Percentiles rank a stretch among this genome's conserved stretches.
phyloP scores from a whole-genome alignment of 106 monocot species.

The Apostasia ramifera region DNA sequence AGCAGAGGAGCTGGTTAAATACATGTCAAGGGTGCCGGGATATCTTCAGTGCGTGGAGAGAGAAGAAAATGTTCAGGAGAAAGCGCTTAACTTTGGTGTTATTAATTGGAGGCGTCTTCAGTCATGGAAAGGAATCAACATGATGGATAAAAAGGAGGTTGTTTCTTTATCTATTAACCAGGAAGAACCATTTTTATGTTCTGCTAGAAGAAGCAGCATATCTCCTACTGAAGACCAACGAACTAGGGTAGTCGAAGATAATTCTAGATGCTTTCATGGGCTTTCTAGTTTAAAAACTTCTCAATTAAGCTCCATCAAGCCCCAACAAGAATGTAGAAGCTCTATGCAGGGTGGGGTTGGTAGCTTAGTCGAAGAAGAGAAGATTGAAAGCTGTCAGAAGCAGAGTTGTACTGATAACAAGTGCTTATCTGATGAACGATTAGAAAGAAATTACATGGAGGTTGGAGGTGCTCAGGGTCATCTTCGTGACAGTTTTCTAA shows the following conservation, averaged over 20 bases:
- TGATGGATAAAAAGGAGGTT: background rate
- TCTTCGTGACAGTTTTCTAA: background rate
- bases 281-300: slow-evolving; percentile 9
- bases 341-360: background rate
- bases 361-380: slow-evolving; percentile 2
- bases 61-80: slow-evolving; percentile 31
- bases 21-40: slow-evolving; percentile 13
- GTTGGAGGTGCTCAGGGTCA: background rate
- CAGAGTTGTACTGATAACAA: background rate
- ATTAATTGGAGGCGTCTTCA: slow-evolving; percentile 58
- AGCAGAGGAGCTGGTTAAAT: slow-evolving; percentile 12
- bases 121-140: slow-evolving; percentile 37
- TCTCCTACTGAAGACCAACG: slow-evolving; percentile 7
- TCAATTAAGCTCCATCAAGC: background rate
- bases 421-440: background rate
- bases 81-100: slow-evolving; percentile 63
- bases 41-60: slow-evolving; percentile 11
- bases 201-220: slow-evolving; percentile 11
- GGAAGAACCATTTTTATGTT: slow-evolving; percentile 6
- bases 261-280: background rate
- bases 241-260: slow-evolving; percentile 2
- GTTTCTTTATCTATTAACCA: slow-evolving; percentile 17
- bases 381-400: background rate
- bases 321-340: background rate
- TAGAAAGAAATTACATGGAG: background rate